Base-by-base conservation (phyloP, 768 basidiomycete genomes). In the Mycena latifolia region DNA sequence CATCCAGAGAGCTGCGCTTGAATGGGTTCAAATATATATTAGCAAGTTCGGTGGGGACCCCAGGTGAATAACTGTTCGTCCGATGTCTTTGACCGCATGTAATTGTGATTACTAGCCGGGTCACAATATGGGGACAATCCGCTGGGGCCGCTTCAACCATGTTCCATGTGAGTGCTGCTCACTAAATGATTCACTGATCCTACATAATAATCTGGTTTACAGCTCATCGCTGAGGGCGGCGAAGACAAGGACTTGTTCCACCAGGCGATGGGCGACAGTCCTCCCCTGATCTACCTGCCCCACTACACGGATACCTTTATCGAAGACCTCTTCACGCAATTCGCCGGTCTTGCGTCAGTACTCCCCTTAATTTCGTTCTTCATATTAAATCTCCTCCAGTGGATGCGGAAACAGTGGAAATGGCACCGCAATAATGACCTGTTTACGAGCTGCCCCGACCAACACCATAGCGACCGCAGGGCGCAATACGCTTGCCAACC, bases 211-310 rank as follows among this genome's bases (percentile, higher is more conserved):
- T n/a, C 11, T 33, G 11, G 6, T 11, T n/a, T 33, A 35, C 37
- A 83, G 81, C 74, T 84, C 31, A 73, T 81, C 17, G 80, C 73
- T 14, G 77, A 84, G 50, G 77, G 78, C 3, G 82, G 82, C 10
- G 63, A 81, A 58, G 69, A 77, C 28, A 69, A 78, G 60, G 76
- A 77, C 18, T 75, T 84, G 28, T 84, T 84, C 71, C 76, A 72
- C 17, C 78, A 78, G 18, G 80, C 80, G 9, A 82, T 84, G 77
- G 82, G 79, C 8, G 82, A 83, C 65, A 83, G 82, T 56, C 81
- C 82, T 33, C 31, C 31, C 11, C 31, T 33, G 31, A 11, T 33
- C 31, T 33, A 33, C 31, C 11, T 46, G 65, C 27, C n/a, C n/a
- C 48, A 69, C 5, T 80, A 75, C 67, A 70, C 74, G 43, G 77